Evolutionary conservation across 108 stramenopile genomes (phyloP).

Genomic region (Schizochytrium sp.): DNA sequence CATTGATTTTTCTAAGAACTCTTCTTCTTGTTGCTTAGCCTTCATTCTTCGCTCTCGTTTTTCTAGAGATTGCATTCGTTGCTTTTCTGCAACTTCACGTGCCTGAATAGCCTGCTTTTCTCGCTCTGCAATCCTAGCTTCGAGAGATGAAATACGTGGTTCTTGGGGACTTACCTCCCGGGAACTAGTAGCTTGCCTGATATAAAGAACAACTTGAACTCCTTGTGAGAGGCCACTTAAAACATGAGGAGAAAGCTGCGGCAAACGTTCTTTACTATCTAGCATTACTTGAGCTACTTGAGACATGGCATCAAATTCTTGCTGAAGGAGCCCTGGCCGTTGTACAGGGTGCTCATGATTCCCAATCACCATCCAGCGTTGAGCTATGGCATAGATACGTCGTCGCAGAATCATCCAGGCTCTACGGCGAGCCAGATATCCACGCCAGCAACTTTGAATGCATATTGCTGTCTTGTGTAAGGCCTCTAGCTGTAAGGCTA

Average conservation of each 20-base stretch:
- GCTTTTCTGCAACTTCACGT: background rate
- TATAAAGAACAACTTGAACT: background rate
- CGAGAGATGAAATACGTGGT: background rate
- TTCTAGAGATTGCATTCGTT: background rate
- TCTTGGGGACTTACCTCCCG: background rate
- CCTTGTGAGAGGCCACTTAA: background rate
- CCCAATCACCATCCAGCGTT: background rate
- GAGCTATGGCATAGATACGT: conserved; percentile 10
- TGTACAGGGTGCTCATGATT: background rate
- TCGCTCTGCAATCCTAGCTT: background rate
- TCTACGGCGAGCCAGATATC: background rate
- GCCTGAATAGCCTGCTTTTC: background rate
- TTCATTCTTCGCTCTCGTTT: background rate
- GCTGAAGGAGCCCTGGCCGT: background rate
- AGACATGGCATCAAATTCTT: background rate
- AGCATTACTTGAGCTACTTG: background rate
- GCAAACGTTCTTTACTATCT: background rate
- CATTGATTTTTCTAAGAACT: background rate
- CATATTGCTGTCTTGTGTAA: background rate
- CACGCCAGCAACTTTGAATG: background rate
- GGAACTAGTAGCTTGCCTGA: background rate
- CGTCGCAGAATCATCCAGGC: conserved; percentile 30
- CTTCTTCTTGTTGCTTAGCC: background rate
- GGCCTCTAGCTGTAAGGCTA: background rate
- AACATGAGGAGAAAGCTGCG: conserved; percentile 10